Conservation (phyloP, 306 rosid species). For the Dicorynia guianensis region DNA sequence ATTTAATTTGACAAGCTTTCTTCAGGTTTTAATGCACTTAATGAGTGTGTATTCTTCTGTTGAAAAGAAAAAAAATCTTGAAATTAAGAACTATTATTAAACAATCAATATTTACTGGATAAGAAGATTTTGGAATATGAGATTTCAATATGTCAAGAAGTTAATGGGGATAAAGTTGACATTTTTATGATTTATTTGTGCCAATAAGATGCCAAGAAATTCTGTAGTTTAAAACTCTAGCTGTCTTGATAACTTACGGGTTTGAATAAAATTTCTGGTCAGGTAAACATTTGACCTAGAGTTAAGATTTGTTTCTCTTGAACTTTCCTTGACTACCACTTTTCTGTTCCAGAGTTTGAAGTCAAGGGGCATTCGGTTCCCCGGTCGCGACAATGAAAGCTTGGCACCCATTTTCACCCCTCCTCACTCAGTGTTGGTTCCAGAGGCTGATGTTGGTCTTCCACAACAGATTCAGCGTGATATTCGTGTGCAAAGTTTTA, state of each 20-base stretch:
- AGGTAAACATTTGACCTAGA: neutral
- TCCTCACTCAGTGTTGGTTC: conserved; percentile 64
- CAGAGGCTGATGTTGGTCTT: conserved; percentile 58
- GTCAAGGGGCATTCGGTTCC: conserved; percentile 93
- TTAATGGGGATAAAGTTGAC: neutral
- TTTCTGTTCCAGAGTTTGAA: conserved; percentile 75
- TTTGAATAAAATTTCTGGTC: neutral
- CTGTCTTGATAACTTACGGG: neutral
- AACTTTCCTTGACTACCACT: conserved; percentile 25
- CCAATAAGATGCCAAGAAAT: neutral
- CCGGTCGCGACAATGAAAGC: conserved; percentile 96
- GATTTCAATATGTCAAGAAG: neutral
- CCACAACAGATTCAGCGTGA: conserved; percentile 61
- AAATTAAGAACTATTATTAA: neutral
- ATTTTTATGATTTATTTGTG: conserved; percentile 3
- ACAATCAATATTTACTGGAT: neutral
- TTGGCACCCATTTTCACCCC: conserved; percentile 98
- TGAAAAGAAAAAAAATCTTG: too few species aligned
- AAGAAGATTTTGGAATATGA: neutral
- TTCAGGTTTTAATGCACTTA: neutral
- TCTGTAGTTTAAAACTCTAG: neutral
- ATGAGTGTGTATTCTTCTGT: neutral
- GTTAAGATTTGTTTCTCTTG: neutral
- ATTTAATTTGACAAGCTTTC: neutral
- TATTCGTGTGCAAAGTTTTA: conserved; percentile 63